phyloP scores from a whole-genome alignment of 495 filamentous ascomycete genomes.

The Collariella sp. region DNA sequence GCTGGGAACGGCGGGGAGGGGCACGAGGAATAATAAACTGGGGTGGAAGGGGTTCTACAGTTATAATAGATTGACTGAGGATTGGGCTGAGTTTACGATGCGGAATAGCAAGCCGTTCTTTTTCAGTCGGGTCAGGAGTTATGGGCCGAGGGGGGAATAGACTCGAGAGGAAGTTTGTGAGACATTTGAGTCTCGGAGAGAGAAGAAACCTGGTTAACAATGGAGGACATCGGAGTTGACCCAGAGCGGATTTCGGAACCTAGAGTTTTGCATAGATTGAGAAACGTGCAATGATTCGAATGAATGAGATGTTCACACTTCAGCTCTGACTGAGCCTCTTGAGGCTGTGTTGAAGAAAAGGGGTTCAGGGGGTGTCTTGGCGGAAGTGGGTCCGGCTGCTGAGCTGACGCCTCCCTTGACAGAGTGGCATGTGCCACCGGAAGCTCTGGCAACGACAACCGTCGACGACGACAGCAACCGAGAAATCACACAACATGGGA shows the following conservation, averaged over 20 bases:
- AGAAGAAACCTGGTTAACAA: background rate
- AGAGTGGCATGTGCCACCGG: background rate
- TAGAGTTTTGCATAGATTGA: background rate
- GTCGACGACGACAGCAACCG: background rate
- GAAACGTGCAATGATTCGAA: background rate
- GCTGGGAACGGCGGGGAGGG: conserved; percentile 50
- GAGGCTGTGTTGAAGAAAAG: background rate
- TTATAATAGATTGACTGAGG: conserved; percentile 80
- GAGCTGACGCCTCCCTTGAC: background rate
- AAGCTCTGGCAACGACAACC: background rate
- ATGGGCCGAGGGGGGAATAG: conserved; percentile 37
- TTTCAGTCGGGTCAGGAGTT: conserved; percentile 78
- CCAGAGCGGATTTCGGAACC: too few species aligned
- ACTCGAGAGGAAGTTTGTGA: too few species aligned
- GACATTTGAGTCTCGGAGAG: background rate
- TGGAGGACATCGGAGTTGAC: background rate
- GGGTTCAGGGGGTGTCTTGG: background rate
- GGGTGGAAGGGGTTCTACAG: conserved; percentile 87
- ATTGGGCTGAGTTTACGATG: conserved; percentile 78
- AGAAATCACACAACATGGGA: background rate
- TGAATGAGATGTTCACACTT: background rate
- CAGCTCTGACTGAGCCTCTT: background rate
- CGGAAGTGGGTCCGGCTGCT: background rate
- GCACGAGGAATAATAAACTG: conserved; percentile 68
- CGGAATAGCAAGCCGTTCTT: conserved; percentile 80